phyloP scores from a whole-genome alignment of 1,139 yeast genomes.

The Nakaseomyces uthaithaninus region DNA sequence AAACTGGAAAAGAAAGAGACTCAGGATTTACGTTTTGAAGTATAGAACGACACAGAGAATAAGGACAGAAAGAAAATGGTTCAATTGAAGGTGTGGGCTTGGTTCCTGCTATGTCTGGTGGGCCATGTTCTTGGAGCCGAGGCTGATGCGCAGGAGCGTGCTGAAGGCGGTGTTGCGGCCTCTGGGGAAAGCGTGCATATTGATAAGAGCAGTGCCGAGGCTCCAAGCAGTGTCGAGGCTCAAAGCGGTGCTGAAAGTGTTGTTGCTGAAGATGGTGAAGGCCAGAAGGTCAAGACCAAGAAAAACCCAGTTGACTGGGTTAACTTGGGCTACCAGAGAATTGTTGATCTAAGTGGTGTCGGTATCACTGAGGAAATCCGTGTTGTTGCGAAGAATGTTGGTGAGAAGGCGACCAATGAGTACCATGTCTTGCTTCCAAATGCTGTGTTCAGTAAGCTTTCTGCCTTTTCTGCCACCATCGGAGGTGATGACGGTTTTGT shows the following conservation, averaged over 20 bases:
- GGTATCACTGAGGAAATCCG: slow-evolving; percentile 58
- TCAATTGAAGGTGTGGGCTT: slow-evolving; percentile 1
- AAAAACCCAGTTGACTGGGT: slow-evolving; percentile 27
- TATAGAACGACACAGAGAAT: neutral
- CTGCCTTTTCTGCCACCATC: slow-evolving; percentile 41
- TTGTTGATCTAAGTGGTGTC: slow-evolving; percentile 57
- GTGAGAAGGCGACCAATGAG: slow-evolving; percentile 42
- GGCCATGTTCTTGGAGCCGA: slow-evolving; percentile 1
- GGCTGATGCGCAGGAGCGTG: neutral
- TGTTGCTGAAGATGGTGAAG: neutral
- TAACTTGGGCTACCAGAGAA: slow-evolving; percentile 33
- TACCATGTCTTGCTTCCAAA: slow-evolving; percentile 44
- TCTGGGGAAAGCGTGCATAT: neutral
- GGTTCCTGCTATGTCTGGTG: slow-evolving; percentile 1
- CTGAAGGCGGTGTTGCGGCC: neutral
- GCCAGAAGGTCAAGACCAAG: neutral
- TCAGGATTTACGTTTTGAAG: neutral
- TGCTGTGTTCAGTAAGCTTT: slow-evolving; percentile 41
- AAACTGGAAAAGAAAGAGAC: too few species aligned
- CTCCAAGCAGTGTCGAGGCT: neutral
- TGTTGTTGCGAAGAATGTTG: slow-evolving; percentile 54
- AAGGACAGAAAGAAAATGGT: neutral
- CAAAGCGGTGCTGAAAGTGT: neutral
- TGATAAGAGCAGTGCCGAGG: neutral
- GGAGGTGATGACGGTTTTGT: slow-evolving; percentile 31